Conservation (phyloP, 2,329 filamentous ascomycete genomes). For the Alternaria sp. region DNA sequence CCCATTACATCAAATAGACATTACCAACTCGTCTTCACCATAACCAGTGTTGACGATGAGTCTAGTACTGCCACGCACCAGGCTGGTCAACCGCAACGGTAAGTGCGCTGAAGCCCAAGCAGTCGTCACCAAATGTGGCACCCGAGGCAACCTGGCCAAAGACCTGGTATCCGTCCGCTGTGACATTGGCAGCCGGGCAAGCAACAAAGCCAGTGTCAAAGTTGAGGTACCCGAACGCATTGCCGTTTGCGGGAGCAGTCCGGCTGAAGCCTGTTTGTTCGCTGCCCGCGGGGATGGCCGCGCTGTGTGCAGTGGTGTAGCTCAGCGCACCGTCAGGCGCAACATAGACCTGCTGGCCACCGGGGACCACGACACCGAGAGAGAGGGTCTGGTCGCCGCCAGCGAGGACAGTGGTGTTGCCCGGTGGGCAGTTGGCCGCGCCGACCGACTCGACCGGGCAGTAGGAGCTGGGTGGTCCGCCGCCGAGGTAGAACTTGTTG, state of each 20-base stretch:
- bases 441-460: conserved; percentile 55
- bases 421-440: conserved; percentile 55
- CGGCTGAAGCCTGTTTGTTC: conserved; percentile 56
- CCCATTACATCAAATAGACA: conserved; percentile 16
- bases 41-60: background rate
- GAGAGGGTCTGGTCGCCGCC: conserved; percentile 43
- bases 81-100: conserved; percentile 33
- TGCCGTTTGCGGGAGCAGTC: conserved; percentile 24
- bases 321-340: conserved; percentile 62
- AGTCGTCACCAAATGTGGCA: conserved; percentile 33
- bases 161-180: conserved; percentile 43
- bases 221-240: conserved; percentile 37
- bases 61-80: conserved; percentile 51
- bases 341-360: conserved; percentile 70
- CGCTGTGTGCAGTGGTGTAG: conserved; percentile 67
- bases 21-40: background rate
- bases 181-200: conserved; percentile 37
- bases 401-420: conserved; percentile 58
- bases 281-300: conserved; percentile 61
- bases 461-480: conserved; percentile 55
- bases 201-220: conserved; percentile 46
- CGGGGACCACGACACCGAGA: conserved; percentile 65
- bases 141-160: conserved; percentile 37
- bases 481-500: conserved; percentile 61
- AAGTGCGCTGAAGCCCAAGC: conserved; percentile 49